phyloP scores from a whole-genome alignment of 177 flowering plant species.

The Vitis hybrid region DNA sequence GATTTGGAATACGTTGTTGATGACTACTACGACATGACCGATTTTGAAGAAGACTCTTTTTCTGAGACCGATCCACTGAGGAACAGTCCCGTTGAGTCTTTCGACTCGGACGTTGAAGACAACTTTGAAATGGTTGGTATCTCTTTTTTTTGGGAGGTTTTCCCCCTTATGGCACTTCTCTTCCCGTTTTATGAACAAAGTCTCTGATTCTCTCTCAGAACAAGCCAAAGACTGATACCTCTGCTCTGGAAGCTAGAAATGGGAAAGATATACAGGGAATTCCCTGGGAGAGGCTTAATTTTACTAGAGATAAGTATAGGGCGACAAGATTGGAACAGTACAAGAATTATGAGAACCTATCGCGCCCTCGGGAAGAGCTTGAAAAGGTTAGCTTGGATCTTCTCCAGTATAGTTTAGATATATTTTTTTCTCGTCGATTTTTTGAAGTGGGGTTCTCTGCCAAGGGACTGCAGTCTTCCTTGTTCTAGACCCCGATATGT shows the following conservation, averaged over 20 bases:
- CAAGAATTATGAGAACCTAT: slow-evolving; percentile 68
- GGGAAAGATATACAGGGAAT: slow-evolving; percentile 97
- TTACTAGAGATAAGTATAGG: slow-evolving; percentile 70
- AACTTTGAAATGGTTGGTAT: slow-evolving; percentile 53
- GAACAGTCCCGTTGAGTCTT: slow-evolving; percentile 16
- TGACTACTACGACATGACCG: slow-evolving; percentile 46
- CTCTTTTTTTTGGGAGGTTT: neutral
- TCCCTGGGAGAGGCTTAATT: slow-evolving; percentile 85
- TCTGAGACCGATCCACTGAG: slow-evolving; percentile 20
- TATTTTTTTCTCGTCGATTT: neutral
- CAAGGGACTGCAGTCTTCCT: too few species aligned
- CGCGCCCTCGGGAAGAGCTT: slow-evolving; percentile 43
- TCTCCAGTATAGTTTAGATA: neutral
- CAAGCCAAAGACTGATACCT: slow-evolving; percentile 71
- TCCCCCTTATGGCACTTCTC: neutral
- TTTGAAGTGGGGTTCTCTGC: neutral
- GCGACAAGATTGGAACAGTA: slow-evolving; percentile 78
- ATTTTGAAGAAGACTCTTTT: slow-evolving; percentile 42
- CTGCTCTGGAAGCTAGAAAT: slow-evolving; percentile 80
- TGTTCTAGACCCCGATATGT: too few species aligned
- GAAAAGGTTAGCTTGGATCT: slow-evolving; percentile 46
- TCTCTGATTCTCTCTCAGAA: slow-evolving; percentile 26
- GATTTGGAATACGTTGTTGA: slow-evolving; percentile 59
- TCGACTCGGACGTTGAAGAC: slow-evolving; percentile 62
- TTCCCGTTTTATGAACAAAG: neutral